Conservation (phyloP, 139 green algal species). For the Ulvella scutata region DNA sequence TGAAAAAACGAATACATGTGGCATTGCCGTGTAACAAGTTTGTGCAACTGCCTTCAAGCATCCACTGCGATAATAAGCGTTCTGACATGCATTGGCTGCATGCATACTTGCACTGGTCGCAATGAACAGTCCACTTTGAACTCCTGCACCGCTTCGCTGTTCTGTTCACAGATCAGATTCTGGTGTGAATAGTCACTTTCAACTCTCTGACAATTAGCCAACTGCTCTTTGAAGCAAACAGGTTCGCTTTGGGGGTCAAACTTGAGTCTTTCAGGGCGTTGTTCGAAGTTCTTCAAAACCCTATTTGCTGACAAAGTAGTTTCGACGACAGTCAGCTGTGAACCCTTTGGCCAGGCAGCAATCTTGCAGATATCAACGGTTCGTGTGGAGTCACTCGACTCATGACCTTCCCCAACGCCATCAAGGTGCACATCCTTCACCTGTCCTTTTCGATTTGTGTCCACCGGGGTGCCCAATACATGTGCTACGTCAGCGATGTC, state of each 20-base stretch:
- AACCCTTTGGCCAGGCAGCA: background rate
- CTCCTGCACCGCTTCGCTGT: background rate
- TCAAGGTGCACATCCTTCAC: background rate
- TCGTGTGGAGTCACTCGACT: background rate
- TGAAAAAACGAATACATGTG: no score
- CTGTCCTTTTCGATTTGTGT: background rate
- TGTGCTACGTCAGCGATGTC: background rate
- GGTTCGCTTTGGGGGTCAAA: background rate
- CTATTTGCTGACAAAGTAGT: background rate
- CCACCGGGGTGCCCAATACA: no score
- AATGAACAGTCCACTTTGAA: background rate
- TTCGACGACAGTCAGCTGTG: background rate
- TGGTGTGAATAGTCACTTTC: background rate
- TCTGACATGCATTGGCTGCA: background rate
- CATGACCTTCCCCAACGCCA: background rate
- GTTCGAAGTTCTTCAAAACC: background rate
- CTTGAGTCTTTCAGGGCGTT: background rate
- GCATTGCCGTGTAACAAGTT: background rate
- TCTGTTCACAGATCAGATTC: background rate
- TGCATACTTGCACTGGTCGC: background rate
- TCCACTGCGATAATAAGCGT: background rate
- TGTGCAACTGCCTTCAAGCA: background rate
- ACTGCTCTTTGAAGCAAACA: background rate
- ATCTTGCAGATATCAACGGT: background rate
- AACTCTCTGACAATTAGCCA: background rate